Percentiles rank a stretch among this genome's conserved stretches.
Conservation (phyloP, 169 alveolate genomes). For the Cryptosporidium meleagridis region DNA sequence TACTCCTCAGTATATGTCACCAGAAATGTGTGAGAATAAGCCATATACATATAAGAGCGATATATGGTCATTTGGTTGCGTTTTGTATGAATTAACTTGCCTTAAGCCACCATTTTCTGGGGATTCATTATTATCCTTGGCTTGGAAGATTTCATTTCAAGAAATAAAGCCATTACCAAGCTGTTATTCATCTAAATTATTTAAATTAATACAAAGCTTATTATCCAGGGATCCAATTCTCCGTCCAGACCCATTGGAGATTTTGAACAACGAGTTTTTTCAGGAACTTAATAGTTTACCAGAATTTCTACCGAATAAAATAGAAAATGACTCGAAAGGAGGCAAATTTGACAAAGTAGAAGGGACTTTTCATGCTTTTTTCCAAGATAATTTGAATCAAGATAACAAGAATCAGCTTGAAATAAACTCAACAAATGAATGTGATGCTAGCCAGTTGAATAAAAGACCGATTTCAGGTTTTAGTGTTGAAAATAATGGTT, state of each 20-base stretch:
- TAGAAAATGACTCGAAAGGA: neutral
- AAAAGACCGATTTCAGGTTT: neutral
- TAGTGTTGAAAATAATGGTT: neutral
- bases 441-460: neutral
- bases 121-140: slow-evolving; percentile 77
- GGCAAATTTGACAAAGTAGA: neutral
- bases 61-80: slow-evolving; percentile 95
- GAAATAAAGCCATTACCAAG: slow-evolving; percentile 59
- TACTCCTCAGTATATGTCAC: slow-evolving; percentile 91
- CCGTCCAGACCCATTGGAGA: slow-evolving; percentile 50
- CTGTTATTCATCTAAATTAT: slow-evolving; percentile 42
- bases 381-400: neutral
- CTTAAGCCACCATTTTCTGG: slow-evolving; percentile 90
- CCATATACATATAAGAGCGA: slow-evolving; percentile 92
- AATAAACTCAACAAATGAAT: neutral
- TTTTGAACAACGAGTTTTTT: neutral
- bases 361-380: neutral
- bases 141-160: slow-evolving; percentile 73
- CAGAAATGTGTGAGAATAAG: slow-evolving; percentile 90
- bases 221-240: slow-evolving; percentile 53
- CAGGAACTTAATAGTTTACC: neutral
- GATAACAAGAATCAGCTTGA: neutral
- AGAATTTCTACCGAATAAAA: neutral
- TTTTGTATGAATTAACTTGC: slow-evolving; percentile 91
- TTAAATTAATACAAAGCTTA: slow-evolving; percentile 30